phyloP scores from a whole-genome alignment of 495 filamentous ascomycete species.

The Pyrenopolyporus hunteri region DNA sequence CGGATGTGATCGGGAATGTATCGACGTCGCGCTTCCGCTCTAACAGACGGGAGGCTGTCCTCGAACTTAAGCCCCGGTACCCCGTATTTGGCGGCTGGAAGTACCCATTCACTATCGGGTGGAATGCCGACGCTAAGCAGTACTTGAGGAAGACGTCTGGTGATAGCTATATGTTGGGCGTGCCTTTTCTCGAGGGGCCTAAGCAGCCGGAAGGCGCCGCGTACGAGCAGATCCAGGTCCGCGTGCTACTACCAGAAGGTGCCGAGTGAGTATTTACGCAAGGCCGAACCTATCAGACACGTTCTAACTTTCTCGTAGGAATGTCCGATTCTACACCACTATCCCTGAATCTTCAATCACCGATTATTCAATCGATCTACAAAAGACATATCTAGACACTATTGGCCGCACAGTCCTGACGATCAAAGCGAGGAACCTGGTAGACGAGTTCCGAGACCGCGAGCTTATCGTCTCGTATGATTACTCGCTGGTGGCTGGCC shows the following conservation, averaged over 20 bases:
- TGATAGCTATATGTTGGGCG: slow-evolving; percentile 82
- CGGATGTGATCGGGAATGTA: slow-evolving; percentile 95
- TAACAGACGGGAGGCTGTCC: slow-evolving; percentile 74
- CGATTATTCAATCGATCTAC: slow-evolving; percentile 54
- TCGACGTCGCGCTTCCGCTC: slow-evolving; percentile 89
- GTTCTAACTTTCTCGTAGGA: slow-evolving; percentile 54
- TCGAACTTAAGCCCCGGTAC: slow-evolving; percentile 91
- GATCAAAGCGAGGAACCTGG: slow-evolving; percentile 81
- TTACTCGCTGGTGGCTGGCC: slow-evolving; percentile 72
- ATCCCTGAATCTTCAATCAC: slow-evolving; percentile 65
- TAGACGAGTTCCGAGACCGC: slow-evolving; percentile 83
- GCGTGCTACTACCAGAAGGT: slow-evolving; percentile 88
- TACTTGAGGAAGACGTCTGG: slow-evolving; percentile 70
- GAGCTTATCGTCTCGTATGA: slow-evolving; percentile 89
- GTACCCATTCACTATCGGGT: slow-evolving; percentile 92
- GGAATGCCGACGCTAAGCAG: slow-evolving; percentile 81
- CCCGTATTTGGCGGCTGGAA: slow-evolving; percentile 97
- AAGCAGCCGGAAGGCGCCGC: slow-evolving; percentile 81
- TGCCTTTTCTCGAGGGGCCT: slow-evolving; percentile 95
- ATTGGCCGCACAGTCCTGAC: slow-evolving; percentile 82
- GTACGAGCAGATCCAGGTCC: slow-evolving; percentile 80
- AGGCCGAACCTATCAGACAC: not conserved
- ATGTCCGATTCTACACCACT: slow-evolving; percentile 69
- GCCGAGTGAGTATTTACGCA: slow-evolving; percentile 69
- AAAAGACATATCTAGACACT: slow-evolving; percentile 92